Base-by-base conservation (phyloP, 192 early-diverging fungal species). In the Coemansia sp. region DNA sequence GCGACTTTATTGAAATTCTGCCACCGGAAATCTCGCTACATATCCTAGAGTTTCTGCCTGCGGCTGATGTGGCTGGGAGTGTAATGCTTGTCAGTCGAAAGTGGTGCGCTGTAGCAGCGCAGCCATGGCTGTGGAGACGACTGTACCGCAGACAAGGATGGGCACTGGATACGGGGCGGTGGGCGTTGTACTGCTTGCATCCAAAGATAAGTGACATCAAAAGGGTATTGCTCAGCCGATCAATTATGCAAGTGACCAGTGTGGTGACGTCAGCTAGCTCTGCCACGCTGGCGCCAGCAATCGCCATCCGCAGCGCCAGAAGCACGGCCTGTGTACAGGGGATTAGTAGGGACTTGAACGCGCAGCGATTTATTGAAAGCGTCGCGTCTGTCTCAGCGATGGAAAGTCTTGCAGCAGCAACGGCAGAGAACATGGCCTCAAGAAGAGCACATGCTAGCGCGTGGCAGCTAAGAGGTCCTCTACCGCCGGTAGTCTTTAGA, bases 1-100 rank as follows among this genome's bases (percentile, higher is more conserved):
- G 74, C 61, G 79, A 82, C 62, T 76, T 82, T 70, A 59, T 76
- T 33, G 75, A 63, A n/a, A 54, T 25, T 39, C 71, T 82, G 54
- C 79, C 79, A 14, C 23, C 67, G 52, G 79, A 82, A 31, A 66
- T 82, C 20, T 46, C 75, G 8, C 69, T 69, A 14, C 64, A 54
- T 17, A 70, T 82, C 14, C 59, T 82, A 29, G 61, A 68, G 58
- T 67, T 56, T 20, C 59, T 82, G 52, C 67, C 74, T 3, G 54
- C 61, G 1, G 6, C 9, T 3, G 79, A 82, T 50, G 64, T 82
- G 56, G 70, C 65, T 9, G 21, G 54, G 9, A 74, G 23, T 53
- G 60, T 55, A 3, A 51, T 57, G 59, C 64, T 76, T 9, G 79
- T 82, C n/a, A 76, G 71, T 54, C 55, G 65, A 21, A 60, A 50